Conservation (phyloP, 495 filamentous ascomycete genomes). For the Clavariopsis aquatica region DNA sequence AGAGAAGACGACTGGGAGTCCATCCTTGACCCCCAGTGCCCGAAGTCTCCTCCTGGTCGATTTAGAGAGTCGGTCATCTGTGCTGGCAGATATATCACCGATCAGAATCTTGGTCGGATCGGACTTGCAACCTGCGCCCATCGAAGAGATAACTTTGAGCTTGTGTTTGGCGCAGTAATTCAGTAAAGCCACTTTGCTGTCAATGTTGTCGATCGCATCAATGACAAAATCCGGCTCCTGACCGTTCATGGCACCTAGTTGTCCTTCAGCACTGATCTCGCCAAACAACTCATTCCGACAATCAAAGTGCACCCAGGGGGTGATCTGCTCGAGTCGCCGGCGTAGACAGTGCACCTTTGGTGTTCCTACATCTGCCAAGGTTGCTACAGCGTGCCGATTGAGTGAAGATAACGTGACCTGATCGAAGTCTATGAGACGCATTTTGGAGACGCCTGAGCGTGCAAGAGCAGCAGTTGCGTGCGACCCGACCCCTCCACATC, state of each 20-base stretch:
- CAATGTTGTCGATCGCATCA: constrained; percentile 98
- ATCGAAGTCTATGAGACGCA: constrained; percentile 96
- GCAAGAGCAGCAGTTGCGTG: constrained; percentile 85
- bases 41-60: constrained; percentile 78
- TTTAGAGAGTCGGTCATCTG: constrained; percentile 86
- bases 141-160: constrained; percentile 84
- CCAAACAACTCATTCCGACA: constrained; percentile 82
- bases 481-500: constrained; percentile 92
- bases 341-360: constrained; percentile 86
- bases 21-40: constrained; percentile 73
- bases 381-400: constrained; percentile 93
- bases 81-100: constrained; percentile 85
- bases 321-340: constrained; percentile 75
- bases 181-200: constrained; percentile 89
- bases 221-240: constrained; percentile 81
- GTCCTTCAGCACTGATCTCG: constrained; percentile 59
- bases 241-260: constrained; percentile 67
- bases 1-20: constrained; percentile 90
- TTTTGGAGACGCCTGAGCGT: constrained; percentile 80
- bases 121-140: constrained; percentile 97
- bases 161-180: constrained; percentile 78
- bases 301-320: constrained; percentile 91
- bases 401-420: constrained; percentile 92
- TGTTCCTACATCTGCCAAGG: constrained; percentile 90
- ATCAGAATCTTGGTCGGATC: constrained; percentile 91